A percentile compares a stretch with the other conserved stretches of the same genome.
Evolutionary conservation across 2,329 filamentous ascomycete species (phyloP).

Genomic region (Podosphaera fusca): DNA sequence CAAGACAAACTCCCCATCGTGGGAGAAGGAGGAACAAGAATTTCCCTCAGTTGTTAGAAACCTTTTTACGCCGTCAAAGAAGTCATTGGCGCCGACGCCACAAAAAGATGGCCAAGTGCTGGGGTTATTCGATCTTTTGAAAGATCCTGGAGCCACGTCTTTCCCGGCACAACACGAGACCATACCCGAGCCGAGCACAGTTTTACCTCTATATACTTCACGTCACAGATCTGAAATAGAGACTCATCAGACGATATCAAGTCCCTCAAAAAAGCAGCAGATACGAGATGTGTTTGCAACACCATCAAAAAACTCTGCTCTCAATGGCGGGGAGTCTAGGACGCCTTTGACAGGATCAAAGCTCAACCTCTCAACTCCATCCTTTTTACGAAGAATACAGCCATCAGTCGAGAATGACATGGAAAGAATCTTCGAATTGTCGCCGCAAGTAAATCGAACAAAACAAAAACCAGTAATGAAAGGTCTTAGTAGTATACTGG

Average conservation of each 20-base stretch:
- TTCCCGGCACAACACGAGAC: slow-evolving; percentile 7
- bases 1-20: slow-evolving; percentile 15
- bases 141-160: slow-evolving; percentile 26
- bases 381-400: slow-evolving; percentile 35
- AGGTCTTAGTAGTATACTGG: slow-evolving; percentile 52
- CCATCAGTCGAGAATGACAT: slow-evolving; percentile 30
- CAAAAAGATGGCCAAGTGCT: slow-evolving; percentile 57
- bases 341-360: slow-evolving; percentile 30
- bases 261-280: slow-evolving; percentile 33
- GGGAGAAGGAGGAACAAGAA: slow-evolving; percentile 23
- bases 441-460: slow-evolving; percentile 24
- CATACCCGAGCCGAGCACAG: slow-evolving; percentile 10
- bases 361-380: slow-evolving; percentile 42
- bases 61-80: slow-evolving; percentile 34
- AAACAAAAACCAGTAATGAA: slow-evolving; percentile 40
- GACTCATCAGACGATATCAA: slow-evolving; percentile 1
- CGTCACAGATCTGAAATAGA: slow-evolving; percentile 12
- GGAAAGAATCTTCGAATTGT: slow-evolving; percentile 23
- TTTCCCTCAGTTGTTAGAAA: slow-evolving; percentile 34
- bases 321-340: slow-evolving; percentile 18
- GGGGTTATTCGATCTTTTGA: slow-evolving; percentile 51
- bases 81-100: slow-evolving; percentile 53
- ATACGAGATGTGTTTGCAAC: slow-evolving; percentile 41
- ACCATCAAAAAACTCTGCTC: slow-evolving; percentile 28
- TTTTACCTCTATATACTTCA: slow-evolving; percentile 18